Base-by-base conservation (phyloP, 371 early-diverging fungal genomes). In the Chytridium lagenaria region DNA sequence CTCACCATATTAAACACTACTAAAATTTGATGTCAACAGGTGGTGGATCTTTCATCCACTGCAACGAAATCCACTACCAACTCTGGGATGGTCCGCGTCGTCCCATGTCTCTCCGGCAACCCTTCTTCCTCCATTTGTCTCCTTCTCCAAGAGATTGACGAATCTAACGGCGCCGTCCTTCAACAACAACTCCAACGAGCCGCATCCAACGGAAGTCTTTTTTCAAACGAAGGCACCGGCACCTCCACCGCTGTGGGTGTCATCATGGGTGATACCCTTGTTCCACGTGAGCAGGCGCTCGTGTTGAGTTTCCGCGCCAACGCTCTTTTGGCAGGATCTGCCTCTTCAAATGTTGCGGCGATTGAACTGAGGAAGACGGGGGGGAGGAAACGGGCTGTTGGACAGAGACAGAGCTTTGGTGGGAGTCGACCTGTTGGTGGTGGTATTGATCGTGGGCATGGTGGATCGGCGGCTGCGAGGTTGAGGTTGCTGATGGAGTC, bases 11-110 rank as follows among this genome's bases (percentile, higher is more conserved):
- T 44, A 44, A 44, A 7, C 7, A 44, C 44, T 12, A 44, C 44
- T 12, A 44, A 7, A 44, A 44, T 19, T 12, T 12, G 12, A 44
- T 12, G 19, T 30, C 5, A 26, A 3, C 39, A 73, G 37, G n/a
- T 52, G 15, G n/a, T 73, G 22, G 67, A 68, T 50, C 69, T 59
- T 1, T 59, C 69, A 5, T 44, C 73, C 12, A 7, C 26, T 3
- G 26, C 49, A 31, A 15, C 28, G n/a, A 68, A 37, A 34, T 23
- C 30, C 74, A 33, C 61, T 3, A 61, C 61, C 26, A 28, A 31
- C 3, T 22, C 31, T 10, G 30, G 61, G 3, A 61, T 61, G 61
- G 61, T 61, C 16, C 31, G 36, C 7, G 36, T 61, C 37, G 61
- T 61, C 15, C 61, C 61, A 7, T 61, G 30, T 37, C 10, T 61